Evolutionary conservation across 129 eudicot genomes (phyloP).

Genomic region (Lactuca sativa): DNA sequence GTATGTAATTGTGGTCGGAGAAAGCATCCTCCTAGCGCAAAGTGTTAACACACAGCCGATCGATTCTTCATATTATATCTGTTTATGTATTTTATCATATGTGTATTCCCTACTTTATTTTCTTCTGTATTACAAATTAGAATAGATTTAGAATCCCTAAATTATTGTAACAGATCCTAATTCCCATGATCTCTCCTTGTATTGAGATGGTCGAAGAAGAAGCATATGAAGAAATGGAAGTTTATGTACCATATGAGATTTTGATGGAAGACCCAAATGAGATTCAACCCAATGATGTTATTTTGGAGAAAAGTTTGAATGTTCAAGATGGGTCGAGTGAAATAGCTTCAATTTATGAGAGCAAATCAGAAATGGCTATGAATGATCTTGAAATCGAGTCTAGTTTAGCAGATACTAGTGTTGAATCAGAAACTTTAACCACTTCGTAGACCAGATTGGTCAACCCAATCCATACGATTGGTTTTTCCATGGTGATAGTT

Average conservation of each 20-base stretch:
- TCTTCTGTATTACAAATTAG: too few relatives aligned
- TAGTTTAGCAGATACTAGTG: conserved; percentile 7
- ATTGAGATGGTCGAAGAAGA: conserved; percentile 16
- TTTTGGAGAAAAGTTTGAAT: conserved; percentile 7
- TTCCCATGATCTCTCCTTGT: too few relatives aligned
- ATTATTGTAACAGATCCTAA: too few relatives aligned
- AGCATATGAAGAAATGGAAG: conserved; percentile 30
- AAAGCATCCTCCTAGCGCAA: too few relatives aligned
- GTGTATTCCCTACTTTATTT: too few relatives aligned
- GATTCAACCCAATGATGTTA: conserved; percentile 9
- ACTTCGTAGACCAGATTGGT: conserved; percentile 9
- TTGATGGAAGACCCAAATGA: conserved; percentile 12
- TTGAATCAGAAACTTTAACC: conserved; percentile 17
- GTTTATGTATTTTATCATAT: too few relatives aligned
- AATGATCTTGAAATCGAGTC: conserved; percentile 16
- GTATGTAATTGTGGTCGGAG: too few relatives aligned
- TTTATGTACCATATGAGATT: conserved; percentile 18
- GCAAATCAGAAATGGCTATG: conserved; percentile 3
- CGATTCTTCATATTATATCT: too few relatives aligned
- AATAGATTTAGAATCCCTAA: too few relatives aligned
- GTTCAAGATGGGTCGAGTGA: conserved; percentile 23
- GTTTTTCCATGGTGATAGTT: conserved; percentile 22
- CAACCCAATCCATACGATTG: conserved; percentile 25
- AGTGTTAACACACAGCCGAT: too few relatives aligned
- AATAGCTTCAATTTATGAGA: not conserved